A percentile compares a stretch with the other conserved stretches of the same genome.
phyloP scores from a whole-genome alignment of 129 eudicot species.

The Lactuca saligna region DNA sequence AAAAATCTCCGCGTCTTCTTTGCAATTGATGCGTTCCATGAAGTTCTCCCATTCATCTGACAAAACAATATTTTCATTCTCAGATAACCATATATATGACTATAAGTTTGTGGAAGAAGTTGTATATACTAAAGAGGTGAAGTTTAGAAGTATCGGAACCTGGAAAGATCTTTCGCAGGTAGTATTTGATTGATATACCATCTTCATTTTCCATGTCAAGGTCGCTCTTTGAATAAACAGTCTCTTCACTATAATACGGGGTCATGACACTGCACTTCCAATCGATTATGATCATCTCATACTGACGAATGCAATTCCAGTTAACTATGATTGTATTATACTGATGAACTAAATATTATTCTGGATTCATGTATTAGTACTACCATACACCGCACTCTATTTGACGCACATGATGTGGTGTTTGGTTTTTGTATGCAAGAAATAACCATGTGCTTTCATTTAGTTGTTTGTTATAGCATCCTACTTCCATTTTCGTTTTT shows the following conservation, averaged over 20 bases:
- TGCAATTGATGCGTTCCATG: conserved; percentile 87
- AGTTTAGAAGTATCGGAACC: conserved; percentile 44
- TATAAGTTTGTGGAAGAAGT: conserved; percentile 12
- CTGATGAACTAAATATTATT: conserved; percentile 6
- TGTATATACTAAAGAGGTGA: conserved; percentile 17
- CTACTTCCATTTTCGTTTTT: neutral
- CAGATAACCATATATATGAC: conserved; percentile 21
- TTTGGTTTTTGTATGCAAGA: neutral
- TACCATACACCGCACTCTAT: neutral
- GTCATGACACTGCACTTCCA: conserved; percentile 87
- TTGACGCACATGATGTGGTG: neutral
- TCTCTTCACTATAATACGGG: conserved; percentile 97
- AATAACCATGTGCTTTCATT: neutral
- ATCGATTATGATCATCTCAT: conserved; percentile 14
- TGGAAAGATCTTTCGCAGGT: conserved; percentile 95
- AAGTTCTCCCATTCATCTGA: conserved; percentile 99
- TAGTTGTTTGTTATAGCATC: neutral
- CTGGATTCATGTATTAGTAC: conserved; percentile 8
- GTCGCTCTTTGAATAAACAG: conserved; percentile 85
- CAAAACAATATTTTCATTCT: conserved; percentile 21
- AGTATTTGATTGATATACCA: conserved; percentile 82
- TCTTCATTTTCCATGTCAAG: conserved; percentile 98
- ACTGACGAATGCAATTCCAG: conserved; percentile 43
- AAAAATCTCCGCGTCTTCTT: conserved; percentile 59
- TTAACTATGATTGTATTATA: conserved; percentile 12